A percentile compares a stretch with the other conserved stretches of the same genome.
These are phyloP conservation scores for Ophiobolus disseminans DNA, from an alignment of 2,329 filamentous ascomycete species.

Conservation along the genomic window DNA sequence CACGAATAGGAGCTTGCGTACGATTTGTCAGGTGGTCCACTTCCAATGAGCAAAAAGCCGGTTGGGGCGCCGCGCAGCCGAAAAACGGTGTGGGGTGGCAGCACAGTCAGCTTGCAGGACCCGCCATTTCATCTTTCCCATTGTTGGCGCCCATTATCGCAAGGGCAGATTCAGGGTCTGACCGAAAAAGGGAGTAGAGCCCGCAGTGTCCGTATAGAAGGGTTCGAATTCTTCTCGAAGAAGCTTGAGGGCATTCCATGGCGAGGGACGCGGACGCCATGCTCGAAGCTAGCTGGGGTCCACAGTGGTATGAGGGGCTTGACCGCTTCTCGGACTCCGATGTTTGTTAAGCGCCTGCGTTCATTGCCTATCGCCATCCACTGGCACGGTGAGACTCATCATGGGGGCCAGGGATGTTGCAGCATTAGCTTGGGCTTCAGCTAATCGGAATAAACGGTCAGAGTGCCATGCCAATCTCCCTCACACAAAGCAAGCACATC, in stretches of 20 bases:
- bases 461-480: neutral
- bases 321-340: constrained; percentile 37
- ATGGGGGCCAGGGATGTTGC: constrained; percentile 6
- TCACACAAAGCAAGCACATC: constrained; percentile 1
- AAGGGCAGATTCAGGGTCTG: no score
- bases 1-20: neutral
- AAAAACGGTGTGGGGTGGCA: constrained; percentile 19
- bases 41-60: constrained; percentile 1
- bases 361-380: constrained; percentile 10
- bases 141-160: constrained; percentile 5
- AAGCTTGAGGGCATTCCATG: constrained; percentile 20
- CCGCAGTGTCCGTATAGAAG: constrained; percentile 30
- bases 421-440: neutral
- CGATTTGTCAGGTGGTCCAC: neutral
- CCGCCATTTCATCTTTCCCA: neutral
- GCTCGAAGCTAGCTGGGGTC: constrained; percentile 11
- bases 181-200: neutral
- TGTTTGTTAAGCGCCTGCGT: constrained; percentile 30
- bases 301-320: constrained; percentile 16
- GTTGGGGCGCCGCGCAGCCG: constrained; percentile 7
- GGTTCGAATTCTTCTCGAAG: constrained; percentile 33
- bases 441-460: neutral
- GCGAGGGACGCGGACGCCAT: constrained; percentile 17
- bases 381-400: constrained; percentile 31
- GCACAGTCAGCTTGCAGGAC: constrained; percentile 17